Base-by-base conservation (phyloP, 345 rosid species). In the Moringa oleifera region DNA sequence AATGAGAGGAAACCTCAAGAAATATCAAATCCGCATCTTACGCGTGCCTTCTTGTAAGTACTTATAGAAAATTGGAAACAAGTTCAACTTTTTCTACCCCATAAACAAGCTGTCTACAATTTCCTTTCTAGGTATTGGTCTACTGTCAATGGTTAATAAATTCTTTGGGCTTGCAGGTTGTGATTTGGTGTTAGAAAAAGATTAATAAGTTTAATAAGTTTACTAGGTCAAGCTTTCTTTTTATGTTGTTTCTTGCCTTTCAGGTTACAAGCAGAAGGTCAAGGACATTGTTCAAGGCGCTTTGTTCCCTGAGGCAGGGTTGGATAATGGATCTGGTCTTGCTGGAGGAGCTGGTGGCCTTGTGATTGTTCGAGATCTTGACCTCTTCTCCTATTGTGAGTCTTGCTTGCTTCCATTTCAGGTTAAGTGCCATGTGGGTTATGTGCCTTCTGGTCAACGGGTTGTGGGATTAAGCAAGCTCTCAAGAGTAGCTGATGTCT, bases 381-480 rank as follows among this genome's bases (percentile, higher is more conserved):
- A 95, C 57, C 83, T 83, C 20, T 95, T 85, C 84, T 91, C 97
- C 22, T 91, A 83, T 61, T 95, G 96, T 6, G 96, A 91, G 65
- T 83, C 90, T 23, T 95, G 99, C 79, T 72, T 95, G 88, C 90
- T 87, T 36, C 97, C 99, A 0, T 87, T 95, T 68, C 95, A 91
- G 59, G 77, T 95, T 25, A 85, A 77, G 68, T 91, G 96, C 58
- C 97, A 91, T 67, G 71, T 95, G 0, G 95, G 95, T 63, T 95
- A 91, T 77, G 86, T 95, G 64, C 96, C 99, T 18, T 81, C 87
- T 5, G 85, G 88, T 25, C 81, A 86, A 55, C 80, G 76, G 33
- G 97, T 95, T 22, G 73, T 95, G 23, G 97, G 99, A 61, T 74
- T 95, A 57, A 95, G 99, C 82, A 95, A 95, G 76, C 84, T 91